Percentiles rank a stretch among this genome's conserved stretches.
Conservation (phyloP, 768 basidiomycete genomes). For the Xerocomellus chrysenteron region DNA sequence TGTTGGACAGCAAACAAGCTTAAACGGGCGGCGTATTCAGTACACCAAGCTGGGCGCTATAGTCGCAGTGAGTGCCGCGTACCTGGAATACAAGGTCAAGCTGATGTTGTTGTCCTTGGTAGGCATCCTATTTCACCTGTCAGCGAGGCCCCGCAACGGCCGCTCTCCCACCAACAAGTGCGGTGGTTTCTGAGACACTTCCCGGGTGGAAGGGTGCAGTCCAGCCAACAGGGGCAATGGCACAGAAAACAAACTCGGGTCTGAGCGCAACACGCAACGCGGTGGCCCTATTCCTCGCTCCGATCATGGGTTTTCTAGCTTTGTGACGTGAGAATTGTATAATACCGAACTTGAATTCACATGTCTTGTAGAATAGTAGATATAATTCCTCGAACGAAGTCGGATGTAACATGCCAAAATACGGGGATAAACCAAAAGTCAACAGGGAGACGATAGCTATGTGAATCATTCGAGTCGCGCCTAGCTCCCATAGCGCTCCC, state of each 20-base stretch:
- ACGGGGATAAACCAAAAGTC: slow-evolving; percentile 14
- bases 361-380: slow-evolving; percentile 5
- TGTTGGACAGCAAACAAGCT: background rate
- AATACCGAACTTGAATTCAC: background rate
- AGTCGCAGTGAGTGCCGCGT: slow-evolving; percentile 50
- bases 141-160: slow-evolving; percentile 62
- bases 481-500: slow-evolving; percentile 36
- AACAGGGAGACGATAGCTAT: slow-evolving; percentile 8
- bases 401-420: slow-evolving; percentile 10
- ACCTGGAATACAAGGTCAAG: background rate
- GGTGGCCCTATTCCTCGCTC: slow-evolving; percentile 24
- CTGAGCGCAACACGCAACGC: slow-evolving; percentile 19
- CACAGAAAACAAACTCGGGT: slow-evolving; percentile 25
- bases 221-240: slow-evolving; percentile 12
- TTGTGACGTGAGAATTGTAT: slow-evolving; percentile 12
- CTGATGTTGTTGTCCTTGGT: slow-evolving; percentile 4
- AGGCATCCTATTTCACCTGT: slow-evolving; percentile 74
- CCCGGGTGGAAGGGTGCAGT: slow-evolving; percentile 20
- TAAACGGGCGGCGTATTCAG: slow-evolving; percentile 28
- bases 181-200: slow-evolving; percentile 65
- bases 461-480: slow-evolving; percentile 10
- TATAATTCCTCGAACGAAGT: slow-evolving; percentile 19
- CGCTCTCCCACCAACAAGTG: slow-evolving; percentile 56
- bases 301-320: slow-evolving; percentile 30
- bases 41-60: slow-evolving; percentile 55